Evolutionary conservation across 805 yeast genomes (phyloP), one percentile per base, ranked within the genome.

Genomic region (Cyberlindnera sargentensis): DNA sequence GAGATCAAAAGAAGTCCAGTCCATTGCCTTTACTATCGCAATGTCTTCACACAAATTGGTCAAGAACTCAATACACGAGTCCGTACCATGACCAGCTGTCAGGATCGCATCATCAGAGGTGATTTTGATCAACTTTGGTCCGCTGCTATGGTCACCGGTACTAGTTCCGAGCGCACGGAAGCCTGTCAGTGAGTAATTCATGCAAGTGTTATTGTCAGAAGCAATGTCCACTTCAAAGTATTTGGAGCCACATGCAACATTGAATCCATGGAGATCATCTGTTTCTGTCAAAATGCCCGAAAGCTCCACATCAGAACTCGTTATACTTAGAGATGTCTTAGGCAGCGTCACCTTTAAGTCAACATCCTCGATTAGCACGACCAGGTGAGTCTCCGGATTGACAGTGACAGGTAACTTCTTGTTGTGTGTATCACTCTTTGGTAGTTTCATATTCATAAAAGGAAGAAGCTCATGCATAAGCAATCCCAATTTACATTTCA

Each of bases 201-300:
- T n/a, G 10, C 44, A 43, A 3, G 52, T 41, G n/a, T 37, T 39
- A 26, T 34, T 38, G 4, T 36, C 37, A 8, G 46, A 43, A 4
- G 49, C 33, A 8, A 42, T 23, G 30, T 48, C 49, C 20, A 48
- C 34, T 33, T 48, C 52, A 29, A 48, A 46, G 42, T 45, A 48
- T 5, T 32, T 33, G 23, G 49, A 47, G 5, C 45, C 45, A 25
- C 42, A 46, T 2, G 44, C 35, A 8, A 42, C 26, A 20, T 20
- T 32, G 4, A 44, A 11, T 15, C 39, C 44, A 4, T 37, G 11
- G 4, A 5, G 24, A 8, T 30, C 38, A 11, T n/a, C n/a, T 2
- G 5, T 15, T 6, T 5, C 25, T 3, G 28, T 3, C 3, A 31
- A 30, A 8, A 47, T 11, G 6, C 36, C 40, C 6, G 48, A 31